A percentile compares a stretch with the other conserved stretches of the same genome.
These are phyloP conservation scores for Pseudogymnoascus sp. DNA, from an alignment of 2,329 filamentous ascomycete genomes.

Conservation along the genomic window DNA sequence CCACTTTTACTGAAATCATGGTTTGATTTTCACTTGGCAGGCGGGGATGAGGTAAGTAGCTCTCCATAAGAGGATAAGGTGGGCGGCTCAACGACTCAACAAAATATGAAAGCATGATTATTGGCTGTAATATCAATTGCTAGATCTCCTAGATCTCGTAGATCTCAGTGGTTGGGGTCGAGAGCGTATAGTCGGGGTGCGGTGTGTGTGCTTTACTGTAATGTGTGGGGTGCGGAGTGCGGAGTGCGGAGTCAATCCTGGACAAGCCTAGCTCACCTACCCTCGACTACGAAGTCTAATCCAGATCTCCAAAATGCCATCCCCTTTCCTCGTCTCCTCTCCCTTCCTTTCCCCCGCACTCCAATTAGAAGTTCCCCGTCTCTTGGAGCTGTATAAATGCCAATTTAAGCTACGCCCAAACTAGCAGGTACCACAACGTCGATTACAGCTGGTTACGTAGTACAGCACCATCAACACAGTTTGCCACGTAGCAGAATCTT, in stretches of 20 bases:
- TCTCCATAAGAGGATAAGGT: background rate
- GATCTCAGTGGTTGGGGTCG: background rate
- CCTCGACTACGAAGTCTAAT: background rate
- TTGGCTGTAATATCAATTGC: background rate
- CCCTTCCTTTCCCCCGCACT: background rate
- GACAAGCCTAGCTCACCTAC: background rate
- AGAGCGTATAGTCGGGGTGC: background rate
- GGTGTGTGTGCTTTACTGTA: background rate
- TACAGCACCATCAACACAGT: background rate
- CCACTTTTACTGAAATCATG: background rate
- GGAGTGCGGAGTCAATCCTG: background rate
- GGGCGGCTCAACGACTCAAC: conserved; percentile 2
- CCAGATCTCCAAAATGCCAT: background rate
- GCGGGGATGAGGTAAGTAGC: background rate
- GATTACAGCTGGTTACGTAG: background rate
- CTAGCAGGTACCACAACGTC: background rate
- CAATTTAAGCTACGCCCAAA: background rate
- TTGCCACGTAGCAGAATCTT: background rate
- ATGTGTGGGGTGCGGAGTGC: conserved; percentile 1
- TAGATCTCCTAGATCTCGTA: background rate
- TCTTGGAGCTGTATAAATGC: background rate
- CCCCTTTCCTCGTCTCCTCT: background rate
- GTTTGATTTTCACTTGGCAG: background rate
- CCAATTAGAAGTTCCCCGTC: background rate
- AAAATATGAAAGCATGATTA: background rate